phyloP scores from a whole-genome alignment of 345 rosid species.

The Gossypioides kirkii region DNA sequence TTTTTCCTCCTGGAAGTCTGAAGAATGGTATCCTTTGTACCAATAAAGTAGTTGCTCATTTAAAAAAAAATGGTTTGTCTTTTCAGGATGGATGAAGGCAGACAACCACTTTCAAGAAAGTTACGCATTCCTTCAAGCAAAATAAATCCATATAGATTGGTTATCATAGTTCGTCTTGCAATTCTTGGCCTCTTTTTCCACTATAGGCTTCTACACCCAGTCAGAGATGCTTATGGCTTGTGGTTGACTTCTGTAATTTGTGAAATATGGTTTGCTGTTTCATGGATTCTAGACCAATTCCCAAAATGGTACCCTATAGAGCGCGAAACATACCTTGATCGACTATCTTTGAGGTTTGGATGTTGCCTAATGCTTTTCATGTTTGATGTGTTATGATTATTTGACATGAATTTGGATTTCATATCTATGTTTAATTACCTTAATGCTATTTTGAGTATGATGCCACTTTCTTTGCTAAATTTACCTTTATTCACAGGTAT shows the following conservation, averaged over 20 bases:
- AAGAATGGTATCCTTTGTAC: background rate
- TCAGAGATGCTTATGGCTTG: constrained; percentile 75
- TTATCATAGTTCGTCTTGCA: constrained; percentile 76
- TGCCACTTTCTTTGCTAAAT: background rate
- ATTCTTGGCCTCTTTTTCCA: constrained; percentile 90
- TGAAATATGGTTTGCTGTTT: constrained; percentile 96
- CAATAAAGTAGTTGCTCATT: background rate
- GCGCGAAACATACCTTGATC: constrained; percentile 92
- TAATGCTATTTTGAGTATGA: background rate
- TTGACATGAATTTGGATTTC: background rate
- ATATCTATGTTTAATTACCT: background rate
- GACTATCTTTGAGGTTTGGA: constrained; percentile 79
- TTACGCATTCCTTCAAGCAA: constrained; percentile 90
- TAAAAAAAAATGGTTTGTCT: background rate
- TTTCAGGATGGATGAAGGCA: constrained; percentile 99
- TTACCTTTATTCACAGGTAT: constrained; percentile 47
- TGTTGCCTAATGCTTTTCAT: background rate
- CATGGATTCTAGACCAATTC: constrained; percentile 97
- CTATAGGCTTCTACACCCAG: constrained; percentile 91
- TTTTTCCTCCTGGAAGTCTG: background rate
- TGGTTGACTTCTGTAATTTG: constrained; percentile 97
- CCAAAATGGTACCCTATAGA: constrained; percentile 93
- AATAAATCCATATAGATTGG: constrained; percentile 89
- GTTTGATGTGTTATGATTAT: constrained; percentile 2
- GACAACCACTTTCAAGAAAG: constrained; percentile 98